Evolutionary conservation across 2,329 filamentous ascomycete species (phyloP), one percentile per base, ranked within the genome.

Genomic region (Fusarium devonianum): DNA sequence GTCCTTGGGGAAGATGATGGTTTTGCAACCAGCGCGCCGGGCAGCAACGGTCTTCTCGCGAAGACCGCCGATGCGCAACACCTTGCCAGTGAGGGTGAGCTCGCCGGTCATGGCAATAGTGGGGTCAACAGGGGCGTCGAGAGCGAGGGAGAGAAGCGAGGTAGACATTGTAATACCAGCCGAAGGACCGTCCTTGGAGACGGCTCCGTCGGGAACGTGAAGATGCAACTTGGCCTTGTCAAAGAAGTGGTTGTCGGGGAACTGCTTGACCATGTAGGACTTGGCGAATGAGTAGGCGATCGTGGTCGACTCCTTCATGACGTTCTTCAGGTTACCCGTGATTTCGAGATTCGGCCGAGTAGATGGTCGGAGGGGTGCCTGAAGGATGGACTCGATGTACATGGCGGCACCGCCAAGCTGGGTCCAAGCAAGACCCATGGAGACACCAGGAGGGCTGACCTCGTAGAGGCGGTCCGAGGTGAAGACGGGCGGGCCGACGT

Each of bases 131-230:
- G 87, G 81, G 34, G 82, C 81, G 60, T 96, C 85, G 28, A 97
- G 76, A 7, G 91, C 93, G 54, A 99, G 78, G 41, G 89, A 93
- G 39, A 99, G 78, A 64, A 99, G 75, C 49, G 89, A 92, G 6
- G 92, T 96, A n/a, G 94, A 89, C 94, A 99, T 99, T 6, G 94
- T 99, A 67, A 99, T 94, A 69, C 94, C 94, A 14, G 94, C 94
- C 36, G 88, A 92, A 4, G 90, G 90, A 0, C 89, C 94, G 69
- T 99, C 94, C 75, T 99, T 99, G 62, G 89, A 90, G 46, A 97
- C 92, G 7, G 94, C 94, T 5, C 94, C 94, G 71, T 99, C 94
- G 0, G 94, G 94, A 50, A 96, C 96, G 77, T 99, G 94, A 60
- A 99, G 79, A 73, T 99, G 94, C 69, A 99, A 84, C 75, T 89